Evolutionary conservation across 2,329 filamentous ascomycete genomes (phyloP).

Genomic region (Ophiocordyceps camponoti-leonardi): DNA sequence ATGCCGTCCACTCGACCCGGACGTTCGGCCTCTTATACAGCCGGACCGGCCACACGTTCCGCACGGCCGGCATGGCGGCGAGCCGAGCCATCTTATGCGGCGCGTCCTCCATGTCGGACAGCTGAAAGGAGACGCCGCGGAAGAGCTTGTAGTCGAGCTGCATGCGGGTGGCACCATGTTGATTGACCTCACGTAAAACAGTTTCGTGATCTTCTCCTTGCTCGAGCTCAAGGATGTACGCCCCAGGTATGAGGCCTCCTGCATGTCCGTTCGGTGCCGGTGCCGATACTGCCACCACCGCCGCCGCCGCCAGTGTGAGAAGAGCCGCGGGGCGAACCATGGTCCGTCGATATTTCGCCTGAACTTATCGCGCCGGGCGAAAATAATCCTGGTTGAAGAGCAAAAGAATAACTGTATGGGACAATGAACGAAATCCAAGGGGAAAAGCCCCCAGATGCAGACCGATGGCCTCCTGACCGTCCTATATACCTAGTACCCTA

Average conservation of each 20-base stretch:
- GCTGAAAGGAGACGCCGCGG: slow-evolving; percentile 35
- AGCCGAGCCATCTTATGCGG: slow-evolving; percentile 24
- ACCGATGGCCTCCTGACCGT: not conserved
- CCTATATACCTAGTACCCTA: slow-evolving; percentile 1
- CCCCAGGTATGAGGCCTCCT: slow-evolving; percentile 4
- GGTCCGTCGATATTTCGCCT: not conserved
- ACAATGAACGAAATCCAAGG: not conserved
- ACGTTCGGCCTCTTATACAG: slow-evolving; percentile 26
- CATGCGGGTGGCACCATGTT: slow-evolving; percentile 26
- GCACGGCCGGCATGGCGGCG: slow-evolving; percentile 24
- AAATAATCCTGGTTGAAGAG: not conserved
- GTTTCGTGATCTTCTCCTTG: slow-evolving; percentile 5
- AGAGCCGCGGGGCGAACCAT: slow-evolving; percentile 6
- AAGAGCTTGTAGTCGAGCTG: slow-evolving; percentile 33
- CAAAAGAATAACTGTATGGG: not conserved
- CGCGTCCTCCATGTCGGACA: slow-evolving; percentile 27
- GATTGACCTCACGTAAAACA: slow-evolving; percentile 5
- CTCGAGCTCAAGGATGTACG: slow-evolving; percentile 7
- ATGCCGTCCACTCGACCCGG: slow-evolving; percentile 26
- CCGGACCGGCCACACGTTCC: slow-evolving; percentile 29
- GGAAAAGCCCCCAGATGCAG: not conserved
- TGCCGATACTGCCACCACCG: slow-evolving; percentile 1
- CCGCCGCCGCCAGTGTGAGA: slow-evolving; percentile 4
- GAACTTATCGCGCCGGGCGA: not conserved
- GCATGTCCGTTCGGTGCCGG: too few species aligned